Conservation (phyloP, 345 rosid genomes). For the Kandelia obovata region DNA sequence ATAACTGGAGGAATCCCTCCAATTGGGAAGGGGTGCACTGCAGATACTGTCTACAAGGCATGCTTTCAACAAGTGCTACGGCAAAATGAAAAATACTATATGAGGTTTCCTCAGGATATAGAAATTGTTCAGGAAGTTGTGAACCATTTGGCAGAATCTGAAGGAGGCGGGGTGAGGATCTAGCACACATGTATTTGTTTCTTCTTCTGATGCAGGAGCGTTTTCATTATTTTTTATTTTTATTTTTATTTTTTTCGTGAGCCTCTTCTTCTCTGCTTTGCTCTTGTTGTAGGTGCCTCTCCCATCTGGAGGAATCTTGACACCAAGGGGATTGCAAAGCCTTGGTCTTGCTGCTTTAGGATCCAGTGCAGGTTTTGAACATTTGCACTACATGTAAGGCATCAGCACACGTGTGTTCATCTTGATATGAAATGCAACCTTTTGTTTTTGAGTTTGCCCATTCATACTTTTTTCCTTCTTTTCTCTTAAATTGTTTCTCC, state of each 20-base stretch:
- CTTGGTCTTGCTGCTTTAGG: constrained; percentile 88
- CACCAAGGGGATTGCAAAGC: constrained; percentile 73
- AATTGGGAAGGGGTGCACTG: constrained; percentile 61
- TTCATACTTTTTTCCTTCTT: not conserved
- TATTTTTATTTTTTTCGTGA: not conserved
- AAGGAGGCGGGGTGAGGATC: constrained; percentile 74
- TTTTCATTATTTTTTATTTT: not conserved
- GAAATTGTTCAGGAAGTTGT: constrained; percentile 66
- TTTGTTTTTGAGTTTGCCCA: constrained; percentile 1
- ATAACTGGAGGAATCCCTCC: constrained; percentile 96
- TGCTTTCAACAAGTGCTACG: constrained; percentile 49
- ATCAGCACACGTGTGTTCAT: not conserved
- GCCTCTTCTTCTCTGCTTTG: not conserved
- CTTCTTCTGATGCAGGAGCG: not conserved
- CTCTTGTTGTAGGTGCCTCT: constrained; percentile 57
- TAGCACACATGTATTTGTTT: constrained; percentile 8
- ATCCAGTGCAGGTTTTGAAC: constrained; percentile 82
- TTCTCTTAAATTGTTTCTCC: not conserved
- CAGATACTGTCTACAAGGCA: constrained; percentile 61
- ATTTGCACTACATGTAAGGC: constrained; percentile 83
- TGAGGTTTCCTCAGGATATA: constrained; percentile 80
- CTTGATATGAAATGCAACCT: not conserved
- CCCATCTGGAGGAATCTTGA: constrained; percentile 84
- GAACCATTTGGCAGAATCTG: constrained; percentile 60
- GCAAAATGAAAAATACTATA: constrained; percentile 85